Evolutionary conservation across 2,329 filamentous ascomycete species (phyloP), one percentile per base, ranked within the genome.

Genomic region (Colletotrichum brevisporum): DNA sequence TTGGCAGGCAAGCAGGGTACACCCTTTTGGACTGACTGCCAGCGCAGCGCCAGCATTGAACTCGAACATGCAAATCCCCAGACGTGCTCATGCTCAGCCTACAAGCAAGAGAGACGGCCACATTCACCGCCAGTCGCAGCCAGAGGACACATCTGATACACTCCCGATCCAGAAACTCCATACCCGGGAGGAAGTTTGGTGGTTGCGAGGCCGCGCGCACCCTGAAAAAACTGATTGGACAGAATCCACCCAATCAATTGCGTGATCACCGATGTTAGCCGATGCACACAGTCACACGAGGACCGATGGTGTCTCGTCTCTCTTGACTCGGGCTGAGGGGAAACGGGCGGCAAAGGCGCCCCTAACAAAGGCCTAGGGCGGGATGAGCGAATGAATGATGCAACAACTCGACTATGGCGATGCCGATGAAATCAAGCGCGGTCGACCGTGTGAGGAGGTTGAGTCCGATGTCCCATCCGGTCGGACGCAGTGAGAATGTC

Each of bases 241-340:
- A n/a, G 45, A 39, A 50, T 59, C 54, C 54, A 60, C 63, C 67
- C 67, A 69, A 69, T 69, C 62, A 69, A 61, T 59, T 66, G 67
- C 62, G 50, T 69, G 62, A 67, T 61, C 56, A 52, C 67, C 43
- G 62, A 36, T 66, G 51, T 61, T 67, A 54, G 67, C 62, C 67
- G 67, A 57, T 31, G n/a, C 47, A 53, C 9, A n/a, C 54, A 65
- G 66, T 57, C 18, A 67, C n/a, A 48, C 50, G 47, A 39, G 21
- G 31, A 13, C 16, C 24, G 39, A 5, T 16, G 16, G 12, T 55
- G 27, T 55, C 54, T 51, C n/a, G 56, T 52, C 55, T 61, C 31
- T 56, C 43, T 48, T 41, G 56, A 53, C 62, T 52, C 39, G 36
- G 51, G 39, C 27, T 39, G 10, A 48, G 43, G 8, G 48, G 18